Evolutionary conservation across 257 asterid species (phyloP).

Genomic region (Solanum sitiens): DNA sequence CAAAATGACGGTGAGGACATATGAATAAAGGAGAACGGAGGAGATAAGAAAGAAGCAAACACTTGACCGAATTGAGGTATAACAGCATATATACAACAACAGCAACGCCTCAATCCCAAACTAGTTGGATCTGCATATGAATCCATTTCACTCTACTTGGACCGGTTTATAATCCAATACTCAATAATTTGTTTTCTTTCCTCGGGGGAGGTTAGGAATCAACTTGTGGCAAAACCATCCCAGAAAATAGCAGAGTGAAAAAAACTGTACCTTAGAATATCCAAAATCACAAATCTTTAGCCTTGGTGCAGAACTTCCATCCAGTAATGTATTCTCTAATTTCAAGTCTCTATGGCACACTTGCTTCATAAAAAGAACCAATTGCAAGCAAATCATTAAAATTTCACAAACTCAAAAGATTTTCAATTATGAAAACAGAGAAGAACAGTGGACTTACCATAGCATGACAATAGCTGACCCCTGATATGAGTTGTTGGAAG

Average conservation of each 20-base stretch:
- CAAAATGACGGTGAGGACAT: not conserved
- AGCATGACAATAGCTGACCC: slow-evolving; percentile 95
- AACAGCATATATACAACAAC: not conserved
- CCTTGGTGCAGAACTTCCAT: slow-evolving; percentile 93
- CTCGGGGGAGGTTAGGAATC: not conserved
- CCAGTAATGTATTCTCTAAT: slow-evolving; percentile 85
- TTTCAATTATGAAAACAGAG: not conserved
- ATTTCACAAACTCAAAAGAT: not conserved
- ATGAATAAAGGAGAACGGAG: not conserved
- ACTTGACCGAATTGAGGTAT: not conserved
- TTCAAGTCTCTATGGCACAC: slow-evolving; percentile 97
- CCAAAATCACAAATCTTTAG: slow-evolving; percentile 97
- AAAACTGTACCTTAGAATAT: slow-evolving; percentile 69
- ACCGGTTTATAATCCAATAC: not conserved
- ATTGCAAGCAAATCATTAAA: not conserved
- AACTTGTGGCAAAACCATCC: not conserved
- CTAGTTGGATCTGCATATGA: not conserved
- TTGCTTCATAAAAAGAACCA: slow-evolving; percentile 43
- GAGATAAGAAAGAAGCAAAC: not conserved
- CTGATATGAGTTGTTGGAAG: slow-evolving; percentile 98
- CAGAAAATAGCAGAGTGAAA: not conserved
- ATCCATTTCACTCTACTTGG: not conserved
- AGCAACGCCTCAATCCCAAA: not conserved
- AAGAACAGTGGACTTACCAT: slow-evolving; percentile 44
- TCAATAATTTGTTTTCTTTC: not conserved